Percentiles rank a stretch among this genome's conserved stretches.
Conservation (phyloP, 148 eudicot species). For the Persicaria tinctoria region DNA sequence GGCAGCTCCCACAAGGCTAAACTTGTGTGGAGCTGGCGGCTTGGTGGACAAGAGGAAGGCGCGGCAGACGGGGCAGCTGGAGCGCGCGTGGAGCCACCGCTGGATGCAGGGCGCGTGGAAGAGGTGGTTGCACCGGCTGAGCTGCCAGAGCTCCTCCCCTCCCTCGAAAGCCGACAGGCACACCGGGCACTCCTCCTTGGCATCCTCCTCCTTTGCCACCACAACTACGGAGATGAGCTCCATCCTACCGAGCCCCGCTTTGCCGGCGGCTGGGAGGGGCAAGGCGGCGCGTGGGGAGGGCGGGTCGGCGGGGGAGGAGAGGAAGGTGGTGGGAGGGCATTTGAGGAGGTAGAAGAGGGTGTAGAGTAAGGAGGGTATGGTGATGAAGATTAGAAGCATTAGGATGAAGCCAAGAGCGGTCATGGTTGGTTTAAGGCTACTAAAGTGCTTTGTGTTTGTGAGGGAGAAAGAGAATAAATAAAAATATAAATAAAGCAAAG, state of each 20-base stretch:
- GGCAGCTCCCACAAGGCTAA: background rate
- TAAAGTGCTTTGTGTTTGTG: background rate
- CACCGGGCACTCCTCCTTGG: conserved; percentile 30
- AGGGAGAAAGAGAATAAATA: background rate
- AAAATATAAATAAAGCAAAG: background rate
- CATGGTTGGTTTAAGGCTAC: background rate
- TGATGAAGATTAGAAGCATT: conserved; percentile 15
- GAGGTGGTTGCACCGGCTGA: conserved; percentile 25
- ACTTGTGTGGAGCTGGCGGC: background rate
- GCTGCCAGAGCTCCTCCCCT: conserved; percentile 23
- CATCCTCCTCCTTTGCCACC: background rate
- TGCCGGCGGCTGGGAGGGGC: background rate
- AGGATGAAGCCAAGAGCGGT: conserved; percentile 15
- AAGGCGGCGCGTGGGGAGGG: conserved; percentile 9
- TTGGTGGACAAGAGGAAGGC: conserved; percentile 14
- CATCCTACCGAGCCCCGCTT: background rate
- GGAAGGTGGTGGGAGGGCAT: conserved; percentile 15
- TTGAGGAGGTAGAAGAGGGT: conserved; percentile 19
- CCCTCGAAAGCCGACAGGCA: conserved; percentile 25
- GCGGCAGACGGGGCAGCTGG: conserved; percentile 37
- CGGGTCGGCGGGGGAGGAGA: conserved; percentile 16
- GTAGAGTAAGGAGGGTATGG: conserved; percentile 21
- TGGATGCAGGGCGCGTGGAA: conserved; percentile 33
- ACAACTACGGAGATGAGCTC: conserved; percentile 10
- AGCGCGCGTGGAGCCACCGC: conserved; percentile 26